Evolutionary conservation across 108 stramenopile species (phyloP).

Genomic region (Chaetoceros muelleri): DNA sequence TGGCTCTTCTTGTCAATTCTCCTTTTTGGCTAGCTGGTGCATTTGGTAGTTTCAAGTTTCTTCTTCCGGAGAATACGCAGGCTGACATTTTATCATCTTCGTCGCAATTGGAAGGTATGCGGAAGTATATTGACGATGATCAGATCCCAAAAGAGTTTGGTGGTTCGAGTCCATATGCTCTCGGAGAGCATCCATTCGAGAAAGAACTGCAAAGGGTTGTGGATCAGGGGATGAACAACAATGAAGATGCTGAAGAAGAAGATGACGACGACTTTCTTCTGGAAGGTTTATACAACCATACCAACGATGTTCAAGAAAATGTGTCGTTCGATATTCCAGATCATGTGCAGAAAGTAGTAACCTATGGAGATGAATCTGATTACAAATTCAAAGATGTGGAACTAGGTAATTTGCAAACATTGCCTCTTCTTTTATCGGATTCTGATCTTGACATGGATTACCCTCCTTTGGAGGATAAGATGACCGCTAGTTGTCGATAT

Average conservation of each 20-base stretch:
- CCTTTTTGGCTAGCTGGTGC: constrained; percentile 46
- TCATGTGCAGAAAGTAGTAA: background rate
- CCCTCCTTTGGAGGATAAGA: background rate
- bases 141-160: constrained; percentile 50
- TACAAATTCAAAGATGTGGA: no score
- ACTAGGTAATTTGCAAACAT: background rate
- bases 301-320: background rate
- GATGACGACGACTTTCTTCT: constrained; percentile 1
- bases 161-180: constrained; percentile 30
- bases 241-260: constrained; percentile 2
- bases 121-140: constrained; percentile 48
- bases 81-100: constrained; percentile 30
- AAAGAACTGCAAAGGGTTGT: constrained; percentile 16
- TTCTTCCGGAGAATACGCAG: constrained; percentile 39
- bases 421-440: background rate
- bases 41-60: constrained; percentile 23
- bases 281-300: background rate
- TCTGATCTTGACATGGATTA: background rate
- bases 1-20: constrained; percentile 33
- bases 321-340: background rate
- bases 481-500: background rate
- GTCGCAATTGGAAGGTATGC: constrained; percentile 26
- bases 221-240: constrained; percentile 2
- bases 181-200: constrained; percentile 52
- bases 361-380: background rate